Evolutionary conservation across 345 rosid genomes (phyloP), one percentile per base, ranked within the genome.

Genomic region (Rhodamnia argentea): DNA sequence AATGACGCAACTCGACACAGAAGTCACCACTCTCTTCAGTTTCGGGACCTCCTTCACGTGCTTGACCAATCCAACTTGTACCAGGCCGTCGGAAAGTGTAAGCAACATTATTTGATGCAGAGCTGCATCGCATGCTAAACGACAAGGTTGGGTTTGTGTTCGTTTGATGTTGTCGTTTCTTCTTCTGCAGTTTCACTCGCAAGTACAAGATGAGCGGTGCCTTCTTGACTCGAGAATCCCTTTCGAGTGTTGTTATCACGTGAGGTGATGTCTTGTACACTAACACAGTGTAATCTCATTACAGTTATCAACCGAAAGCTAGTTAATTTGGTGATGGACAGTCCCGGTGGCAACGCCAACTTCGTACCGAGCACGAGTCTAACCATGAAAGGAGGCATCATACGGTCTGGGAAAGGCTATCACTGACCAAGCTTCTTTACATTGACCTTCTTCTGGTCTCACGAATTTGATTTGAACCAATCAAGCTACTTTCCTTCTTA

Each of bases 41-140:
- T 92, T 96, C 20, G 93, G 98, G n/a, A 96, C 99, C 84, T 95
- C 99, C 5, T 97, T 97, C 87, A 95, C 97, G 24, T 95, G 94
- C 89, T 88, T 96, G 89, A 92, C 91, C 47, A 95, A 92, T 82
- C 93, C 96, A 14, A 85, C 90, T 82, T 96, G 93, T 83, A 87
- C 93, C 57, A 89, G 84, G 86, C 90, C 96, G 75, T 83, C 93
- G 2, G 93, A 93, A 87, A 92, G 89, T 85, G 99, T 93, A 92
- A 85, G 97, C 37, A 10, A 18, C 86, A 87, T 84, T 57, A 81
- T 37, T 44, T 56, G 62, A 32, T 55, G 40, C 87, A 50, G 37
- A 23, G 51, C 29, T 55, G 14, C 24, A 81, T 37, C 40, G 40
- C 40, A 2, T 37, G 40, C 40, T 37, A 37, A 37, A 37, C 13